Evolutionary conservation across 169 alveolate genomes (phyloP).

Genomic region (Amoebophrya sp.): DNA sequence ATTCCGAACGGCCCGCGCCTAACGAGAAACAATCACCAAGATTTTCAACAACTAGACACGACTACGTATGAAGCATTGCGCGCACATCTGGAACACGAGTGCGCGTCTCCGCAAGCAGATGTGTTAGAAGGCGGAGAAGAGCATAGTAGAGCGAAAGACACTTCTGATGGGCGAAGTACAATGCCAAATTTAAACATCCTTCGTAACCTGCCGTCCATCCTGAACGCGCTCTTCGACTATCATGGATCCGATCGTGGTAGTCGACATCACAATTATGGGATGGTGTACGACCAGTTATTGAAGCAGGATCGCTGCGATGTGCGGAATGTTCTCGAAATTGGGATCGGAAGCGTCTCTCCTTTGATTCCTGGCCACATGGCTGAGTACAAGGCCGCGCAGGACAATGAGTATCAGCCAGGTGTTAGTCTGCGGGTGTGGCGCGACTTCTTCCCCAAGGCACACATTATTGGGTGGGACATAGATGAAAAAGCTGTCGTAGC

Average conservation of each 20-base stretch:
- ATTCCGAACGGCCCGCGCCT: too few species aligned
- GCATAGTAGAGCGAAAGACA: too few species aligned
- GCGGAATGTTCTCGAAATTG: not conserved
- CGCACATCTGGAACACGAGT: too few species aligned
- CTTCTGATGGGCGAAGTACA: too few species aligned
- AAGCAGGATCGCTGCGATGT: not conserved
- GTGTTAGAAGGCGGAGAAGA: too few species aligned
- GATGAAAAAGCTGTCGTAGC: not conserved
- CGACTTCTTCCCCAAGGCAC: not conserved
- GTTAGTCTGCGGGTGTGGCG: not conserved
- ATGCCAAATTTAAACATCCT: too few species aligned
- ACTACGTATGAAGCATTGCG: too few species aligned
- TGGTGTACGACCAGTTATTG: not conserved
- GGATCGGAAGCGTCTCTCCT: not conserved
- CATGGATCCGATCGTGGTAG: not conserved
- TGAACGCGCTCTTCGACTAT: not conserved
- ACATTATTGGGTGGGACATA: not conserved
- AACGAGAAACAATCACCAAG: too few species aligned
- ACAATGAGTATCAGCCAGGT: not conserved
- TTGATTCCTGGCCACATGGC: not conserved
- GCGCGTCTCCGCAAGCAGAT: too few species aligned
- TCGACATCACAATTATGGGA: not conserved
- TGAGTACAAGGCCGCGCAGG: not conserved
- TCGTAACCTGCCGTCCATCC: too few species aligned
- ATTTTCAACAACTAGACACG: too few species aligned